These are phyloP conservation scores for Adansonia grandidieri DNA, from an alignment of 441 rosid genomes.

Conservation along the genomic window DNA sequence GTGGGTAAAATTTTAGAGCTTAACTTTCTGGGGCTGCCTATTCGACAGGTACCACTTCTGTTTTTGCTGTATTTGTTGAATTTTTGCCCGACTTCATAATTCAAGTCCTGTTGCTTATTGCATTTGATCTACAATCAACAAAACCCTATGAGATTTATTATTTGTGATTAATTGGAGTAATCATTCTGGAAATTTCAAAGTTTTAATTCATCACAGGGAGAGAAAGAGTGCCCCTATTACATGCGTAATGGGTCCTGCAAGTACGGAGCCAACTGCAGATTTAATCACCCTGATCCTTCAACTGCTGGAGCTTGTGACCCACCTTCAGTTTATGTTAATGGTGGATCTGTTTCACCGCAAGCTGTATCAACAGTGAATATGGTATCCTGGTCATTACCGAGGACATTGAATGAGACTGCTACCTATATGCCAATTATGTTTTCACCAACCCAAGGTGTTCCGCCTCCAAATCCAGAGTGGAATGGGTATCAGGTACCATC, in stretches of 20 bases:
- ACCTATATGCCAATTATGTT: conserved; percentile 63
- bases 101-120: background rate
- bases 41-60: conserved; percentile 58
- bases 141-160: conserved; percentile 8
- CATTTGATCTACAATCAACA: conserved; percentile 6
- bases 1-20: conserved; percentile 51
- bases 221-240: conserved; percentile 82
- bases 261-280: conserved; percentile 78
- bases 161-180: background rate
- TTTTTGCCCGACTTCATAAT: conserved; percentile 8
- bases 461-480: conserved; percentile 68
- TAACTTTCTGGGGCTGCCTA: conserved; percentile 91
- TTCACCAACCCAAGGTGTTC: conserved; percentile 60
- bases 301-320: conserved; percentile 54
- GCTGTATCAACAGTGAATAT: conserved; percentile 52
- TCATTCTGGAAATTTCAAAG: conserved; percentile 20
- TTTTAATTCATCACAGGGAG: conserved; percentile 55
- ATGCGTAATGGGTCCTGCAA: conserved; percentile 98
- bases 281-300: conserved; percentile 91
- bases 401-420: conserved; percentile 52
- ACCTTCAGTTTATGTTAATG: conserved; percentile 54
- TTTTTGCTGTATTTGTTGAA: background rate
- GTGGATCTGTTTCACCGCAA: conserved; percentile 56
- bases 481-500: conserved; percentile 74
- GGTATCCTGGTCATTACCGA: conserved; percentile 71